Evolutionary conservation across 495 filamentous ascomycete species (phyloP).

Genomic region (Hypoxylon lienhwacheense): DNA sequence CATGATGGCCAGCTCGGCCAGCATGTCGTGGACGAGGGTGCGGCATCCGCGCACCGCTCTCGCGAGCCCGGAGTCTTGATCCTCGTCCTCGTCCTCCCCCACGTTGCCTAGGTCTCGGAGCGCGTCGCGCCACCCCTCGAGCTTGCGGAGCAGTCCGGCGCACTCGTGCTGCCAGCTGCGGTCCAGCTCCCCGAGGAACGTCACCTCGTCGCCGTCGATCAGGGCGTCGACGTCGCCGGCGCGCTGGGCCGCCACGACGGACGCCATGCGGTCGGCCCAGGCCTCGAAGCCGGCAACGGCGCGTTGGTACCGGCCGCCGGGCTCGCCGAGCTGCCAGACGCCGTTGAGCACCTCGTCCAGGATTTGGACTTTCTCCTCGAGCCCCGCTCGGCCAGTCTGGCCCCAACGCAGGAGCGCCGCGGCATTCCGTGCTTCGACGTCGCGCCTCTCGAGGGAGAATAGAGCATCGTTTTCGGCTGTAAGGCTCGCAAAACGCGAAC

Average conservation of each 20-base stretch:
- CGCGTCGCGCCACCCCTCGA: slow-evolving; percentile 47
- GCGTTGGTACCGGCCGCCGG: slow-evolving; percentile 52
- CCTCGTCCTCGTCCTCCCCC: not conserved
- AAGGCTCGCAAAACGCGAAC: slow-evolving; percentile 45
- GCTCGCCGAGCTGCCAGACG: slow-evolving; percentile 53
- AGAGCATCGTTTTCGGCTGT: slow-evolving; percentile 40
- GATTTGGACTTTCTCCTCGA: slow-evolving; percentile 54
- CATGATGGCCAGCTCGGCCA: slow-evolving; percentile 53
- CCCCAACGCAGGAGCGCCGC: slow-evolving; percentile 46
- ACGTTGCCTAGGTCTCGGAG: slow-evolving; percentile 41
- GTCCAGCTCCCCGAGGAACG: slow-evolving; percentile 49
- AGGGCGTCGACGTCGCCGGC: slow-evolving; percentile 31
- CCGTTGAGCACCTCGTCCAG: slow-evolving; percentile 55
- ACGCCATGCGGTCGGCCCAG: slow-evolving; percentile 50
- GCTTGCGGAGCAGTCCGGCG: slow-evolving; percentile 40
- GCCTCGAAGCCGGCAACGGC: slow-evolving; percentile 53
- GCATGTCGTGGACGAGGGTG: slow-evolving; percentile 49
- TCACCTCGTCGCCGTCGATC: slow-evolving; percentile 27
- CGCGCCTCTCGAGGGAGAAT: slow-evolving; percentile 33
- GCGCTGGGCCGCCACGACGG: slow-evolving; percentile 43
- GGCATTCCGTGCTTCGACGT: slow-evolving; percentile 43
- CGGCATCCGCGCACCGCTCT: slow-evolving; percentile 45
- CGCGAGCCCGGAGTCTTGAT: slow-evolving; percentile 39
- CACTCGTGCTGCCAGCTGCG: slow-evolving; percentile 50
- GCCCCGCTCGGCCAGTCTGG: slow-evolving; percentile 16